phyloP scores from a whole-genome alignment of 78 protist genomes.

The Salpingoeca rosetta region DNA sequence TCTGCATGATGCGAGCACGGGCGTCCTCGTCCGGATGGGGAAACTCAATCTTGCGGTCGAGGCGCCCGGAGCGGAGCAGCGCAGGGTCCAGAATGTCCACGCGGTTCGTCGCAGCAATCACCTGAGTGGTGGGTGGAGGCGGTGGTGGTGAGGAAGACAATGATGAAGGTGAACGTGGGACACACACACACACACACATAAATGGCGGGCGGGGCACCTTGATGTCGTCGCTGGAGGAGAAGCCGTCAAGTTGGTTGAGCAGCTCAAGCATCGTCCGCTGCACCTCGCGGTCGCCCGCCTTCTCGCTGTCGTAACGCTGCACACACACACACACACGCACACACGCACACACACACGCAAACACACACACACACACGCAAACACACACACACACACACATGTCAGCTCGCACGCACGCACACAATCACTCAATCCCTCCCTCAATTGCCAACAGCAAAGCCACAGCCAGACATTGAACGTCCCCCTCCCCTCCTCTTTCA shows the following conservation, averaged over 20 bases:
- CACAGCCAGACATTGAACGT: no score
- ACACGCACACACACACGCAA: no score
- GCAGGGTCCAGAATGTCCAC: slow-evolving; percentile 99
- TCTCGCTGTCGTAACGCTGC: slow-evolving; percentile 78
- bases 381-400: no score
- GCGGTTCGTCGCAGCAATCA: slow-evolving; percentile 99
- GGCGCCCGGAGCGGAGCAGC: slow-evolving; percentile 89
- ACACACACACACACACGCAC: no score
- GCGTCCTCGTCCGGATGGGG: slow-evolving; percentile 97
- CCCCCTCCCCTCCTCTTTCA: no score
- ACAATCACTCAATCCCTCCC: no score
- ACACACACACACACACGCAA: no score
- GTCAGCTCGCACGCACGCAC: no score
- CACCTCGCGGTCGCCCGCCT: slow-evolving; percentile 96
- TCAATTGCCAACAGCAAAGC: no score
- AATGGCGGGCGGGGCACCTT: slow-evolving; percentile 44
- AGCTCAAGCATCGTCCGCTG: slow-evolving; percentile 98
- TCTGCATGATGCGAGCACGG: slow-evolving; percentile 84
- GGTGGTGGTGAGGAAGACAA: neutral
- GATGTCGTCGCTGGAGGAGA: slow-evolving; percentile 70
- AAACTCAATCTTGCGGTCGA: slow-evolving; percentile 94
- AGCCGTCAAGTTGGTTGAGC: slow-evolving; percentile 98
- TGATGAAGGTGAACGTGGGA: neutral
- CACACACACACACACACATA: neutral
- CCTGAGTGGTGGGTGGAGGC: no score